These are phyloP conservation scores for Neofusicoccum cordaticola DNA, from an alignment of 2,329 filamentous ascomycete species.

Conservation along the genomic window DNA sequence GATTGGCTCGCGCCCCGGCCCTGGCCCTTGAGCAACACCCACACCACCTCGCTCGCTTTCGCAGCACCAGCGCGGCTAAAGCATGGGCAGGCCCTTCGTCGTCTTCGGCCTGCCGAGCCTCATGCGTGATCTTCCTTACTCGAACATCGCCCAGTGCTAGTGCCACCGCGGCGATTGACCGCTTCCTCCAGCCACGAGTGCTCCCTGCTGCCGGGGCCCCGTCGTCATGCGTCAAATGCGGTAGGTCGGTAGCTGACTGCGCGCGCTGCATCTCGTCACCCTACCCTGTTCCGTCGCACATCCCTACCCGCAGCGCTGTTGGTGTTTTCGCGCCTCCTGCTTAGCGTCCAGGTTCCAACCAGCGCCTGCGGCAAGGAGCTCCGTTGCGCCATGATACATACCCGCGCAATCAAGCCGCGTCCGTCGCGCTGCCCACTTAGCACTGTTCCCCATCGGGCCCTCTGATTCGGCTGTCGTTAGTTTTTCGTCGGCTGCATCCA, in stretches of 20 bases:
- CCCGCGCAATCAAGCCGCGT: slow-evolving; percentile 27
- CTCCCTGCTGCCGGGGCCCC: slow-evolving; percentile 1
- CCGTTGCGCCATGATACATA: slow-evolving; percentile 43
- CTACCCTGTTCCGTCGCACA: slow-evolving; percentile 8
- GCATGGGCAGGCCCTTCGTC: not conserved
- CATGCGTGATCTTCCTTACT: slow-evolving; percentile 18
- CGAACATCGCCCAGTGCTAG: slow-evolving; percentile 15
- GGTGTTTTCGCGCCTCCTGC: slow-evolving; percentile 17
- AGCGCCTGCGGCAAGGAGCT: slow-evolving; percentile 34
- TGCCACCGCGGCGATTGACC: slow-evolving; percentile 16
- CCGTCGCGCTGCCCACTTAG: slow-evolving; percentile 19
- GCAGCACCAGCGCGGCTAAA: slow-evolving; percentile 15
- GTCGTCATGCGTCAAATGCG: slow-evolving; percentile 15
- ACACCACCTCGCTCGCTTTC: slow-evolving; percentile 10
- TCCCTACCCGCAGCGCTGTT: slow-evolving; percentile 13
- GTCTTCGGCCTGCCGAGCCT: slow-evolving; percentile 16
- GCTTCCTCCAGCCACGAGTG: slow-evolving; percentile 17
- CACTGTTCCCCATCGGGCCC: slow-evolving; percentile 31
- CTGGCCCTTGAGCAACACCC: slow-evolving; percentile 6
- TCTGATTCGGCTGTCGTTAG: slow-evolving; percentile 28
- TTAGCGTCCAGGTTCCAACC: slow-evolving; percentile 11
- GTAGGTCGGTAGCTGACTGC: slow-evolving; percentile 15
- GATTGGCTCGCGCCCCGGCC: slow-evolving; percentile 9
- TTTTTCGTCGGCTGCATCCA: slow-evolving; percentile 31
- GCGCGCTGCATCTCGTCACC: slow-evolving; percentile 15